Evolutionary conservation across 1,284 basidiomycete species (phyloP).

Genomic region (Pascua sp.): DNA sequence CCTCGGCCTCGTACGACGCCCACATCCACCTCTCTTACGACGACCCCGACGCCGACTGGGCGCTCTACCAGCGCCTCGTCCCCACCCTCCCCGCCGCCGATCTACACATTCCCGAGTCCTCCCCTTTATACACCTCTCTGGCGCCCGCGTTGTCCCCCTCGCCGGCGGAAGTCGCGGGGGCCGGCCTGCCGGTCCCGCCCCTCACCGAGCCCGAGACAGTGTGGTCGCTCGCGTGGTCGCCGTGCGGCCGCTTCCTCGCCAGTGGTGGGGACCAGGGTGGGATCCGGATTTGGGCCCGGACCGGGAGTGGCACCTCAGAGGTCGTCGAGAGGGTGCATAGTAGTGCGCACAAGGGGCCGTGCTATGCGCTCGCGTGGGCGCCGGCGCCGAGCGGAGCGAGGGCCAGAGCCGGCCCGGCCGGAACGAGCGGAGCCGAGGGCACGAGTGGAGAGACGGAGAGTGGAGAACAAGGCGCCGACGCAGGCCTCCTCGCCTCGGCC

Average conservation of each 20-base stretch:
- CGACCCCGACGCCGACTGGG: slow-evolving; percentile 95
- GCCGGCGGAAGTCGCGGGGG: slow-evolving; percentile 28
- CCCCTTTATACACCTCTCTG: neutral
- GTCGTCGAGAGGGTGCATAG: slow-evolving; percentile 38
- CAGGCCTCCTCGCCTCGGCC: slow-evolving; percentile 54
- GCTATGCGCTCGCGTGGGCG: slow-evolving; percentile 40
- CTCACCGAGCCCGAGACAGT: slow-evolving; percentile 62
- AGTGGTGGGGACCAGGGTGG: slow-evolving; percentile 49
- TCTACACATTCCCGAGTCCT: slow-evolving; percentile 21
- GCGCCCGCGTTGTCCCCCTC: slow-evolving; percentile 12
- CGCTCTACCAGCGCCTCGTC: slow-evolving; percentile 72
- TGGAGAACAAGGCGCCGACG: slow-evolving; percentile 21
- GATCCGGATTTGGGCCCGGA: slow-evolving; percentile 54
- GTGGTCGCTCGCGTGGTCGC: slow-evolving; percentile 80
- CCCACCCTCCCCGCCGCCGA: slow-evolving; percentile 62
- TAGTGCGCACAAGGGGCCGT: slow-evolving; percentile 39
- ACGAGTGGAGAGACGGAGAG: neutral
- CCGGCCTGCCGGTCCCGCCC: slow-evolving; percentile 36
- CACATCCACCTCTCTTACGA: slow-evolving; percentile 92
- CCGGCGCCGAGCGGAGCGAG: slow-evolving; percentile 2
- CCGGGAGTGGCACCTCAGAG: slow-evolving; percentile 27
- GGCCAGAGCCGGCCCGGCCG: no score
- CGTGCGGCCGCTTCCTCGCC: slow-evolving; percentile 75
- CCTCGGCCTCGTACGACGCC: slow-evolving; percentile 95
- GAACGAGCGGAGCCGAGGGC: no score